Conservation (phyloP, 148 eudicot genomes). For the Heliamphora exappendiculata region DNA sequence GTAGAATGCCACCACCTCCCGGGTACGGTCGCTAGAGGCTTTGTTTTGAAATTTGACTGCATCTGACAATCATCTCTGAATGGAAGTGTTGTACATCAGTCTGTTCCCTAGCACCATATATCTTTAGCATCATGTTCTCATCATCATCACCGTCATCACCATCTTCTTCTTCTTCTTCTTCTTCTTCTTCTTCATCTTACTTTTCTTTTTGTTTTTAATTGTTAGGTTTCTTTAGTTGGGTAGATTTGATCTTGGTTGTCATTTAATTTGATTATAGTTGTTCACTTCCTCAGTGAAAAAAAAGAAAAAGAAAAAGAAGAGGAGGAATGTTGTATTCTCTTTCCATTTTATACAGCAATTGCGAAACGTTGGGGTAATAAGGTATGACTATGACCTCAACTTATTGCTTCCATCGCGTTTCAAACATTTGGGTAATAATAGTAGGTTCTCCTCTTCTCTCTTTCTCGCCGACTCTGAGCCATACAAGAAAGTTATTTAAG, state of each 20-base stretch:
- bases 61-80: no score
- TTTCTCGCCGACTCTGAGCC: not conserved
- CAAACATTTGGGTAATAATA: not conserved
- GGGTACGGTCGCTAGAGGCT: not conserved
- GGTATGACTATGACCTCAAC: no score
- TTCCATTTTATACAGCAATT: not conserved
- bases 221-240: not conserved
- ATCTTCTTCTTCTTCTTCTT: not conserved
- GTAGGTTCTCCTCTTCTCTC: not conserved
- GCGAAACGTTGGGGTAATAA: not conserved
- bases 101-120: not conserved
- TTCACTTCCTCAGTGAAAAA: not conserved
- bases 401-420: not conserved
- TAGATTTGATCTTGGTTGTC: not conserved
- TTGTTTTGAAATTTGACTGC: not conserved
- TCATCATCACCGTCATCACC: no score
- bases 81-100: not conserved
- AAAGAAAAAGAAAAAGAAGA: no score
- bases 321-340: not conserved
- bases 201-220: no score
- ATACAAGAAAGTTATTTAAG: no score
- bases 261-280: not conserved
- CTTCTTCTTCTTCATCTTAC: not conserved
- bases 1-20: not conserved
- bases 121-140: not conserved